phyloP scores from a whole-genome alignment of 23 red algal genomes.

The Pyropia yezoensis region DNA sequence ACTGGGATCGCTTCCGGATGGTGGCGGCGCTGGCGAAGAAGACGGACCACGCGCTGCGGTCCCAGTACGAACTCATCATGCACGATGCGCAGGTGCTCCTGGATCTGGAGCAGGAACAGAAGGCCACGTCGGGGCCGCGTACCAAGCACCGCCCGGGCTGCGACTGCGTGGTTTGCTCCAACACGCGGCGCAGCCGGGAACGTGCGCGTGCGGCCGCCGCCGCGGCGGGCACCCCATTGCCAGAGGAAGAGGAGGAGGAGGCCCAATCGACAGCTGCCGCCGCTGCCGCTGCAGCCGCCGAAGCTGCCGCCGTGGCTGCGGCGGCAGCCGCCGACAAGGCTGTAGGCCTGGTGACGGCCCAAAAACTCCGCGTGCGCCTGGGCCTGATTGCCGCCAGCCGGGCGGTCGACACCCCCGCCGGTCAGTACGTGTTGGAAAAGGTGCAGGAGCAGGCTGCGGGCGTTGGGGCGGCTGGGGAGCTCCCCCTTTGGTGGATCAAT shows the following conservation, averaged over 20 bases:
- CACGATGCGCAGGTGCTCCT: conserved; percentile 32
- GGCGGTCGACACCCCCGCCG: conserved; percentile 18
- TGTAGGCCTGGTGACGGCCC: conserved; percentile 48
- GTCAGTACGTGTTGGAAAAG: conserved; percentile 16
- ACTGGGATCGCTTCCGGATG: conserved; percentile 50
- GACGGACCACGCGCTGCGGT: conserved; percentile 22
- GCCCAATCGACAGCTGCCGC: not conserved
- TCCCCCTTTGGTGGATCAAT: conserved; percentile 56
- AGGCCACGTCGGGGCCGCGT: conserved; percentile 41
- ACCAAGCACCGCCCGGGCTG: conserved; percentile 50
- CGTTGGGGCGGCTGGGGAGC: conserved; percentile 8
- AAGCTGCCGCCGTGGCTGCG: conserved; percentile 15
- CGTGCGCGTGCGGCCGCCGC: conserved; percentile 14
- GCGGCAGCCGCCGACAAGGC: conserved; percentile 15
- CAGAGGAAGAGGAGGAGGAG: conserved; percentile 8
- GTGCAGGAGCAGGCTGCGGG: conserved; percentile 3
- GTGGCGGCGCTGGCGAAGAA: conserved; percentile 36
- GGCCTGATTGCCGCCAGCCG: conserved; percentile 41
- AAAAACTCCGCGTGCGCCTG: conserved; percentile 51
- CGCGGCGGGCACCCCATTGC: not conserved
- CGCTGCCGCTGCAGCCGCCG: conserved; percentile 27
- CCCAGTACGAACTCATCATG: conserved; percentile 39
- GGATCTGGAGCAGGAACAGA: conserved; percentile 40
- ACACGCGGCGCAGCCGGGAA: conserved; percentile 26
- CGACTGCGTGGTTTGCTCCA: conserved; percentile 47